These are phyloP conservation scores for Macrolepiota dolichaula DNA, from an alignment of 768 basidiomycete genomes.

Conservation along the genomic window DNA sequence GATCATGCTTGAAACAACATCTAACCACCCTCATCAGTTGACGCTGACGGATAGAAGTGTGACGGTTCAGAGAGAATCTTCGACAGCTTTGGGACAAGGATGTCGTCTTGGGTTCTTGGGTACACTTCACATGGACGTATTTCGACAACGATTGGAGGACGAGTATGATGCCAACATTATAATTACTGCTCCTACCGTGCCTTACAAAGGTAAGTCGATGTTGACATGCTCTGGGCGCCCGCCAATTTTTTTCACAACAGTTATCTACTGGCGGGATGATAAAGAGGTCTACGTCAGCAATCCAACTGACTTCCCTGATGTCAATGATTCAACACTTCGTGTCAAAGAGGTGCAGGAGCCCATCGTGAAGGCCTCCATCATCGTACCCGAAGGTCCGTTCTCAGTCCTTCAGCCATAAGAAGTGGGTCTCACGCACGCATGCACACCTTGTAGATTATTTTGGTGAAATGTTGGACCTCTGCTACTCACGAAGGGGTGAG, in stretches of 20 bases:
- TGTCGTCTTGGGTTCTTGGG: slow-evolving; percentile 94
- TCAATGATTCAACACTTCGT: slow-evolving; percentile 52
- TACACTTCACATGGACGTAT: slow-evolving; percentile 94
- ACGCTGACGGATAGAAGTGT: slow-evolving; percentile 88
- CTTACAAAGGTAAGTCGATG: slow-evolving; percentile 67
- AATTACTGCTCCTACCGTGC: slow-evolving; percentile 94
- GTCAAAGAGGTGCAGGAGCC: slow-evolving; percentile 88
- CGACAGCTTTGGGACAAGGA: slow-evolving; percentile 92
- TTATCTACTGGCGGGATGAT: slow-evolving; percentile 58
- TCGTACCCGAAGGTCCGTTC: slow-evolving; percentile 80
- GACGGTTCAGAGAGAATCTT: slow-evolving; percentile 87
- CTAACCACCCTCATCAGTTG: slow-evolving; percentile 40
- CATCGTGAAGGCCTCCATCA: slow-evolving; percentile 88
- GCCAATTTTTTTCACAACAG: slow-evolving; percentile 32
- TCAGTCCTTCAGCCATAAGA: background rate
- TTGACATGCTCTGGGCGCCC: background rate
- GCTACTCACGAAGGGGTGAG: slow-evolving; percentile 79
- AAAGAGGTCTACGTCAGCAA: slow-evolving; percentile 74
- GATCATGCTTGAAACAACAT: slow-evolving; percentile 15
- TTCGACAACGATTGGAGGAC: slow-evolving; percentile 93
- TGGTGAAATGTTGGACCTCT: slow-evolving; percentile 95
- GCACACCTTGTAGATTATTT: slow-evolving; percentile 73
- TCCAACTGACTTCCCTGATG: slow-evolving; percentile 93
- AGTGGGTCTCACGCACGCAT: background rate
- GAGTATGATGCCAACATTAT: slow-evolving; percentile 95